Conservation (phyloP, 257 asterid species). For the Eucommia ulmoides region DNA sequence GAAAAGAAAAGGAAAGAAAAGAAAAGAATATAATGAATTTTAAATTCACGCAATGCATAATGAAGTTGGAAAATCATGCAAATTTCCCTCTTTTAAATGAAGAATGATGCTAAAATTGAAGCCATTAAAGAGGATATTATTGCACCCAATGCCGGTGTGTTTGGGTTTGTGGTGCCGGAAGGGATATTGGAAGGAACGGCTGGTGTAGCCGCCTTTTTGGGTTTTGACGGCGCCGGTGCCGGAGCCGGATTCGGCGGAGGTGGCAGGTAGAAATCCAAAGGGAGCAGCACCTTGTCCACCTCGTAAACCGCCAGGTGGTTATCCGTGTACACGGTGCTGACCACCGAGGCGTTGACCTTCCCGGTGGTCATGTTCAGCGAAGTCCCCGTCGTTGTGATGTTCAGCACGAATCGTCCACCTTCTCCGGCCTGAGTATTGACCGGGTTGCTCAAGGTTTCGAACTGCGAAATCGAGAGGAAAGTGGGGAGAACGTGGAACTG, state of each 20-base stretch:
- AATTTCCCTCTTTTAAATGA: no score
- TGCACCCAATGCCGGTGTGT: no score
- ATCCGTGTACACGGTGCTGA: slow-evolving; percentile 27
- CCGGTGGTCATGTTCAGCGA: slow-evolving; percentile 40
- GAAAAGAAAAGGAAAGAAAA: no score
- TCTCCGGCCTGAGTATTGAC: slow-evolving; percentile 43
- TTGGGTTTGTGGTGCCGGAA: no score
- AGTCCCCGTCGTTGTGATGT: slow-evolving; percentile 31
- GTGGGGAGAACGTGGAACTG: slow-evolving; percentile 39
- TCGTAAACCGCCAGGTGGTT: slow-evolving; percentile 37
- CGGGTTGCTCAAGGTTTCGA: slow-evolving; percentile 42
- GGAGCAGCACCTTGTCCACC: slow-evolving; percentile 40
- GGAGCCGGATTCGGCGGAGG: slow-evolving; percentile 35
- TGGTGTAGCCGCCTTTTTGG: slow-evolving; percentile 13
- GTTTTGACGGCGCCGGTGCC: slow-evolving; percentile 39
- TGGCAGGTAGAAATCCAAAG: slow-evolving; percentile 26
- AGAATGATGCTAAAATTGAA: no score
- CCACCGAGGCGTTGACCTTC: slow-evolving; percentile 30
- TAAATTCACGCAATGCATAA: no score
- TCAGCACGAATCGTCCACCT: slow-evolving; percentile 21
- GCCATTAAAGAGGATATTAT: no score
- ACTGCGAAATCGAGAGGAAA: slow-evolving; percentile 22
- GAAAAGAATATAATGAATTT: no score
- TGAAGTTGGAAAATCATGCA: no score
- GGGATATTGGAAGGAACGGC: slow-evolving; percentile 6